These are phyloP conservation scores for Pleurotus pulmonarius DNA, from an alignment of 768 basidiomycete genomes.

Conservation along the genomic window DNA sequence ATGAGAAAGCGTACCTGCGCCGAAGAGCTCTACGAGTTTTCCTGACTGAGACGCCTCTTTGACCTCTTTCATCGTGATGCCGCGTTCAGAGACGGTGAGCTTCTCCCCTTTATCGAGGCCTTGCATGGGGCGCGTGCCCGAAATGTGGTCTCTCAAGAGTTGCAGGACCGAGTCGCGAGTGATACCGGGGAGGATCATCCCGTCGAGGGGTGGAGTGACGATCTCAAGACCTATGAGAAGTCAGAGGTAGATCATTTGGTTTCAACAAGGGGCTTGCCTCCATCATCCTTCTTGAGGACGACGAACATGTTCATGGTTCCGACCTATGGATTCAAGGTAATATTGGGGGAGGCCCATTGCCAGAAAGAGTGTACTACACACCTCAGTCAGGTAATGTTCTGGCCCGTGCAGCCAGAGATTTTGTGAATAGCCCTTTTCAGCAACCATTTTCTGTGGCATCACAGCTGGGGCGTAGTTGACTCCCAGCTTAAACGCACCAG, in stretches of 20 bases:
- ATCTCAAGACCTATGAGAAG: slow-evolving; percentile 63
- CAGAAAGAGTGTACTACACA: slow-evolving; percentile 6
- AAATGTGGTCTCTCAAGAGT: slow-evolving; percentile 62
- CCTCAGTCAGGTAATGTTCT: slow-evolving; percentile 54
- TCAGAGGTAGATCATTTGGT: neutral
- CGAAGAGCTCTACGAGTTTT: slow-evolving; percentile 76
- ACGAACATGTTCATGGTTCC: slow-evolving; percentile 94
- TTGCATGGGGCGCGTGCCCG: slow-evolving; percentile 37
- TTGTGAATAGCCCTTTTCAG: slow-evolving; percentile 75
- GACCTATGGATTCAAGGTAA: slow-evolving; percentile 43
- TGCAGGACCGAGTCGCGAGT: slow-evolving; percentile 82
- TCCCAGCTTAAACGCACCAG: slow-evolving; percentile 84
- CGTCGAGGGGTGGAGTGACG: slow-evolving; percentile 85
- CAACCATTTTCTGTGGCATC: slow-evolving; percentile 78
- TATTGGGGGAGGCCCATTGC: slow-evolving; percentile 18
- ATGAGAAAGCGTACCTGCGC: slow-evolving; percentile 51
- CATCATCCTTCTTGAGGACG: slow-evolving; percentile 68
- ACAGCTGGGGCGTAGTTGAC: slow-evolving; percentile 89
- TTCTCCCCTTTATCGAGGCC: slow-evolving; percentile 53
- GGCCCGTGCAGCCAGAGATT: slow-evolving; percentile 89
- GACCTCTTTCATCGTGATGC: slow-evolving; percentile 75
- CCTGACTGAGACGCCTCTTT: slow-evolving; percentile 55
- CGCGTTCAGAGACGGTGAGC: slow-evolving; percentile 52
- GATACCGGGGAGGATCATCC: slow-evolving; percentile 89
- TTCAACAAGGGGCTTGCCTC: slow-evolving; percentile 33